These are phyloP conservation scores for Sutorius eximius DNA, from an alignment of 1,284 basidiomycete genomes.

Conservation along the genomic window DNA sequence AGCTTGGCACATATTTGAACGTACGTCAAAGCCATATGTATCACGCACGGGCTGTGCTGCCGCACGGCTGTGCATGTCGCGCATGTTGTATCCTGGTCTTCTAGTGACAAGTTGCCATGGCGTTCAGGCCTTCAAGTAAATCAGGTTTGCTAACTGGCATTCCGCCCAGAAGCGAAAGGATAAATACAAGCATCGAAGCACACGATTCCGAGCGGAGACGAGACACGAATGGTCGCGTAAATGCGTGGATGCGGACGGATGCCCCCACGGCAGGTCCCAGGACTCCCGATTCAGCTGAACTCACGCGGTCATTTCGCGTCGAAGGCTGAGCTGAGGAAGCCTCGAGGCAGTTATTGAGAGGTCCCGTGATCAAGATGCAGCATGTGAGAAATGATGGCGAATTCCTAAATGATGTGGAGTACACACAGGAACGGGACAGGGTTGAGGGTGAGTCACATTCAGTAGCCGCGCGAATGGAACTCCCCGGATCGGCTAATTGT, in stretches of 20 bases:
- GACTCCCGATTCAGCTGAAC: conserved; percentile 8
- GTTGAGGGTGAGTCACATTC: conserved; percentile 14
- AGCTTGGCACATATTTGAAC: conserved; percentile 12
- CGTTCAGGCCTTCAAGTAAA: not conserved
- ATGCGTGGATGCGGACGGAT: not conserved
- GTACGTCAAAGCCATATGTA: not conserved
- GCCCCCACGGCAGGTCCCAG: conserved; percentile 6
- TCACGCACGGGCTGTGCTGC: conserved; percentile 10
- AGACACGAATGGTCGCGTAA: not conserved
- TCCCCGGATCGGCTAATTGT: conserved; percentile 21
- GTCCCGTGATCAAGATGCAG: conserved; percentile 25
- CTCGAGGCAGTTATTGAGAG: conserved; percentile 26
- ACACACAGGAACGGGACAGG: conserved; percentile 27
- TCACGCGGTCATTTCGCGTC: conserved; percentile 34
- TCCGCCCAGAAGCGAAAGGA: not conserved
- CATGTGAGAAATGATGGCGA: conserved; percentile 14
- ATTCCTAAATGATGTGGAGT: conserved; percentile 12
- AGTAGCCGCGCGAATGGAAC: conserved; percentile 13
- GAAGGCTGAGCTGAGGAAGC: conserved; percentile 17
- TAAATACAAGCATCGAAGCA: not conserved
- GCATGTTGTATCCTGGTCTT: not conserved
- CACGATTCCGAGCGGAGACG: not conserved
- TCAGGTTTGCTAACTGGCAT: not conserved
- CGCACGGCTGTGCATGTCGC: conserved; percentile 19
- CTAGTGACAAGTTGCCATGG: not conserved